These are phyloP conservation scores for Solanum ossicruentum DNA, from an alignment of 257 asterid species.

Conservation along the genomic window DNA sequence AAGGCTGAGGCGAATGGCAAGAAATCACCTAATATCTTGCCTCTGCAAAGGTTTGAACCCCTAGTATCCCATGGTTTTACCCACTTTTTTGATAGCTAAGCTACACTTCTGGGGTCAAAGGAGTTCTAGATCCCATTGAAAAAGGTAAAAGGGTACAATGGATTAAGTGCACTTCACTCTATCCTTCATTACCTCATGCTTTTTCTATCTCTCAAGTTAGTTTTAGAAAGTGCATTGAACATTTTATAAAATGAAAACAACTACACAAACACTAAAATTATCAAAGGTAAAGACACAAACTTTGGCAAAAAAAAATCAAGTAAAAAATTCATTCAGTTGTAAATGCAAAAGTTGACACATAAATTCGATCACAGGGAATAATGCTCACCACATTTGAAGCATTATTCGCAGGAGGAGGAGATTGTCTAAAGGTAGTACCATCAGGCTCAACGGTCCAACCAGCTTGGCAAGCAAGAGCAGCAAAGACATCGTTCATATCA, in stretches of 20 bases:
- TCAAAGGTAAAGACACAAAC: background rate
- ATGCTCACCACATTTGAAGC: slow-evolving; percentile 31
- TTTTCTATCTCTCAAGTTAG: background rate
- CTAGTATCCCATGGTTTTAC: background rate
- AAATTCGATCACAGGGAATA: background rate
- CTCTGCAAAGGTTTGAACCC: background rate
- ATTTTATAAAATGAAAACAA: background rate
- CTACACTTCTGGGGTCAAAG: background rate
- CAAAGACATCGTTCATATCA: slow-evolving; percentile 71
- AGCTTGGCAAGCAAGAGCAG: slow-evolving; percentile 65
- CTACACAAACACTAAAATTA: background rate
- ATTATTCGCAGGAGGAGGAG: slow-evolving; percentile 21
- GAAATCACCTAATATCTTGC: background rate
- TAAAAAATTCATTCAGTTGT: background rate
- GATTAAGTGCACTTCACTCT: background rate
- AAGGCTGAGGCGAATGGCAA: background rate
- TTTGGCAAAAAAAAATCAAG: background rate
- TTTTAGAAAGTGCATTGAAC: background rate
- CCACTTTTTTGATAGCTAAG: too few species aligned
- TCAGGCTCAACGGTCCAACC: slow-evolving; percentile 62
- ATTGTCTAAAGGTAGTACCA: slow-evolving; percentile 55
- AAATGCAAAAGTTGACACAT: background rate
- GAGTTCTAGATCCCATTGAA: background rate
- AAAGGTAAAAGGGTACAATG: background rate
- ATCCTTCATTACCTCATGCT: background rate